A percentile compares a stretch with the other conserved stretches of the same genome.
Conservation (phyloP, 352 stramenopile genomes). For the Phytophthora hibernalis region DNA sequence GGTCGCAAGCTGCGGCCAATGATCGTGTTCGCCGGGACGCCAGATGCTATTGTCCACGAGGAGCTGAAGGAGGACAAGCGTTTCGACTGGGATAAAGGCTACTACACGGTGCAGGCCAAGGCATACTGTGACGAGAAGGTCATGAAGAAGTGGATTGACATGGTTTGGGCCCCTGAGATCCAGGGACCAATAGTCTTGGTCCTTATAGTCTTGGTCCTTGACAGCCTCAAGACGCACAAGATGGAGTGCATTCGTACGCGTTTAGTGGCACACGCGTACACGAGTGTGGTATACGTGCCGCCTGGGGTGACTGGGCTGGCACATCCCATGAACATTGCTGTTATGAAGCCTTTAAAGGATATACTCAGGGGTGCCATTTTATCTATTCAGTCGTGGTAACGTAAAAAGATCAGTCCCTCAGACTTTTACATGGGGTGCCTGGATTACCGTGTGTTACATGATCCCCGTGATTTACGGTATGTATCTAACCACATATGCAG, state of each 20-base stretch:
- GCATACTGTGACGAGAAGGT: constrained; percentile 6
- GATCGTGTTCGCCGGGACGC: constrained; percentile 7
- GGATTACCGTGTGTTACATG: too few species aligned
- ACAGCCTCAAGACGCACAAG: constrained; percentile 15
- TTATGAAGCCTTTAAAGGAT: too few species aligned
- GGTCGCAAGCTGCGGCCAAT: constrained; percentile 13
- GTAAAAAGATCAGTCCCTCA: too few species aligned
- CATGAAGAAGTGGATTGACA: constrained; percentile 12
- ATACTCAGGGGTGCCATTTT: too few species aligned
- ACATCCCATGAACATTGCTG: too few species aligned
- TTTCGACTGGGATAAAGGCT: neutral
- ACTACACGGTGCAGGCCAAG: neutral
- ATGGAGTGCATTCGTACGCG: constrained; percentile 10
- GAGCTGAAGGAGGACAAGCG: neutral
- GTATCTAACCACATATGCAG: too few species aligned
- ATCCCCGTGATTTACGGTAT: too few species aligned
- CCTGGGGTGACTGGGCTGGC: too few species aligned
- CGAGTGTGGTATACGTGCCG: too few species aligned
- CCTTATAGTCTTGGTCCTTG: neutral
- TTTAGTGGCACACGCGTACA: too few species aligned
- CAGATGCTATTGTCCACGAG: constrained; percentile 7
- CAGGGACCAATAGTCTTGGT: constrained; percentile 2
- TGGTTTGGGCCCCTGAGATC: constrained; percentile 11
- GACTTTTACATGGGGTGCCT: too few species aligned
- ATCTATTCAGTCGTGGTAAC: too few species aligned